These are phyloP conservation scores for Fusarium pseudocircinatum DNA, from an alignment of 2,329 filamentous ascomycete genomes.

Conservation along the genomic window DNA sequence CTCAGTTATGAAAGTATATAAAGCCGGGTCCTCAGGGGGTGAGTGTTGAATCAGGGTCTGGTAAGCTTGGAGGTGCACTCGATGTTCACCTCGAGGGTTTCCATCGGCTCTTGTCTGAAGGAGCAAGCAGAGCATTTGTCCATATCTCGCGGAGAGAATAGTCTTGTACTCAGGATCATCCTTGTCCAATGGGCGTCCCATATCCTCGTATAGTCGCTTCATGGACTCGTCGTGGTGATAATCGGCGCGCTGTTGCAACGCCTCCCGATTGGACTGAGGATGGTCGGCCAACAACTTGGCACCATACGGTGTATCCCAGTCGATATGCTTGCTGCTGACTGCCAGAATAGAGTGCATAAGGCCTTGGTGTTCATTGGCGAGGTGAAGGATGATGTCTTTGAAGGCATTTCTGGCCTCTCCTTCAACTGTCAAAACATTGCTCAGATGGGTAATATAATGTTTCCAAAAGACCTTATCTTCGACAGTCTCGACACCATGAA, in stretches of 20 bases:
- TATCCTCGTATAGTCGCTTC: slow-evolving; percentile 60
- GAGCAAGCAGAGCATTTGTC: slow-evolving; percentile 70
- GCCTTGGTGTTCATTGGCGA: slow-evolving; percentile 81
- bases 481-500: slow-evolving; percentile 82
- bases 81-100: slow-evolving; percentile 72
- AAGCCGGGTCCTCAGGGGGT: slow-evolving; percentile 71
- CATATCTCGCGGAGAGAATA: slow-evolving; percentile 65
- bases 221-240: slow-evolving; percentile 67
- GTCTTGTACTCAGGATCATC: slow-evolving; percentile 57
- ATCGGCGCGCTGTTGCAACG: slow-evolving; percentile 61
- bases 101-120: slow-evolving; percentile 68
- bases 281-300: slow-evolving; percentile 61
- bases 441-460: slow-evolving; percentile 83
- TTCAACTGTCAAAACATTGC: slow-evolving; percentile 83
- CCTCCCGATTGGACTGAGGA: slow-evolving; percentile 56
- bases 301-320: slow-evolving; percentile 67
- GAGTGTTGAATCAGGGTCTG: slow-evolving; percentile 73
- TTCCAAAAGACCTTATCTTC: slow-evolving; percentile 84
- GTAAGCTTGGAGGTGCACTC: slow-evolving; percentile 81
- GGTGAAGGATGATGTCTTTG: slow-evolving; percentile 82
- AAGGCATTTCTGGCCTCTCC: slow-evolving; percentile 86
- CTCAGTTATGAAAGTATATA: slow-evolving; percentile 71
- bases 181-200: slow-evolving; percentile 54
- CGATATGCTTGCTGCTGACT: slow-evolving; percentile 80
- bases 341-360: slow-evolving; percentile 92